Evolutionary conservation across 2,329 filamentous ascomycete species (phyloP), one percentile per base, ranked within the genome.

Genomic region (Diaporthe sp.): DNA sequence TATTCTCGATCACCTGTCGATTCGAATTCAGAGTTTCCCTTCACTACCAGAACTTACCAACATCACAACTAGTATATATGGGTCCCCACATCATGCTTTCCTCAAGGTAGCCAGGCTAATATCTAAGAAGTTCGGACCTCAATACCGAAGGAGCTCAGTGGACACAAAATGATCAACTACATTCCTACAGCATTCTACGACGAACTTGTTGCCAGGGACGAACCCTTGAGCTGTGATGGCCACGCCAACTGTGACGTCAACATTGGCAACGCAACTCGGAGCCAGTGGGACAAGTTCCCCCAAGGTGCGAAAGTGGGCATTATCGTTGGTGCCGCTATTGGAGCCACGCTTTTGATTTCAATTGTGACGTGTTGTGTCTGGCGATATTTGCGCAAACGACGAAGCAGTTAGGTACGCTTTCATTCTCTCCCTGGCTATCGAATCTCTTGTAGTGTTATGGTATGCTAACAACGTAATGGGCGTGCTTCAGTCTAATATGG

Each of bases 341-440:
- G 63, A 13, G 72, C 30, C 4, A 53, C 56, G 2, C 35, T 73
- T 22, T 19, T 68, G 32, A 1, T 68, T 27, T 68, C 47, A 3
- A 10, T 53, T 6, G 8, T 39, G n/a, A n/a, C 63, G 25, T 68
- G 32, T 17, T 53, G 47, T n/a, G 4, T 68, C 9, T 68, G 63
- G 63, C 63, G 63, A 4, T 68, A n/a, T 51, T 39, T 22, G 27
- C 63, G 63, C 47, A 53, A 68, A 30, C 63, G 63, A 39, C 63
- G 32, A 4, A 12, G 32, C 47, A 27, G 4, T 4, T 39, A 68
- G 32, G 61, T 65, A 65, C 19, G 27, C 4, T 3, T 25, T 65
- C 1, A 2, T 10, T 6, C 4, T 27, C 7, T 25, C 9, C 4
- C 25, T 51, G 22, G 9, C n/a, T n/a, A 13, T 13, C 3, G 10